These are phyloP conservation scores for Echium plantagineum DNA, from an alignment of 257 asterid species.

Conservation along the genomic window DNA sequence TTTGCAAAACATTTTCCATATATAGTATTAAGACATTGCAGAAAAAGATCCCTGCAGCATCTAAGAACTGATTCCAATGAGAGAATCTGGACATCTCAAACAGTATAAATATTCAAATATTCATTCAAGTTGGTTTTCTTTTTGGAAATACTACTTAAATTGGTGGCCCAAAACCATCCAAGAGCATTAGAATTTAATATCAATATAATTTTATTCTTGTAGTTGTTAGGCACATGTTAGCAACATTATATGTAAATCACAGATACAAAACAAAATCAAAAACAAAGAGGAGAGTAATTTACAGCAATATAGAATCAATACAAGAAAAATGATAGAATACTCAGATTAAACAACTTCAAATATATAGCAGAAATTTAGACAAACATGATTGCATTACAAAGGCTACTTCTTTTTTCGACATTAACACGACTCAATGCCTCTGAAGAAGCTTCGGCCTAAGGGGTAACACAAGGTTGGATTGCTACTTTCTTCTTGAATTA, in stretches of 20 bases:
- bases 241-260: background rate
- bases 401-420: too few species aligned
- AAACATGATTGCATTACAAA: background rate
- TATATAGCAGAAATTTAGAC: background rate
- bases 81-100: background rate
- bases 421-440: background rate
- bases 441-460: background rate
- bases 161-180: conserved; percentile 1
- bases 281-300: background rate
- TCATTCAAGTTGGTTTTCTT: background rate
- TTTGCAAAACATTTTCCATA: background rate
- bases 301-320: background rate
- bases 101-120: background rate
- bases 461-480: too few species aligned
- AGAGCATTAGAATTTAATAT: background rate
- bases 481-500: background rate
- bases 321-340: background rate
- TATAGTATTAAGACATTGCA: background rate
- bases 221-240: background rate
- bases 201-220: background rate
- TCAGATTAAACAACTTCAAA: background rate
- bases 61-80: conserved; percentile 1
- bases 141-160: background rate
- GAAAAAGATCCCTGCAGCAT: conserved; percentile 1
- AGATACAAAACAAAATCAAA: too few species aligned